Base-by-base conservation (phyloP, 83 land plant genomes). In the Picea engelmannii region DNA sequence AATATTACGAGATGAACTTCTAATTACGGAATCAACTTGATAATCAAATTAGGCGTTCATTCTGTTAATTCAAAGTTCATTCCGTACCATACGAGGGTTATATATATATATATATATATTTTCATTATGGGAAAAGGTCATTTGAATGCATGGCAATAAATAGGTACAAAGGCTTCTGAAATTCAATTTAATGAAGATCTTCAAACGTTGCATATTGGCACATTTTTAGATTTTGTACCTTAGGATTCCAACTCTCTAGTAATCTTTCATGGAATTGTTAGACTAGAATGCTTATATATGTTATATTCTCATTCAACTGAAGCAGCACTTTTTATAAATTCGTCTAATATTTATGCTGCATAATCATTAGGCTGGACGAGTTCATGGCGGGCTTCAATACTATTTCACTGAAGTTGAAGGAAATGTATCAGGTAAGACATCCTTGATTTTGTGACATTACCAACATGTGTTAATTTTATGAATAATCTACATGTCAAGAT, bases 331-430 rank as follows among this genome's bases (percentile, higher is more conserved):
- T 47, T 13, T 55, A 13, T 70, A 70, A 18, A 70, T 18, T 70
- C 21, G 13, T 73, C 58, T 73, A 42, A 73, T 44, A 42, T 47
- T 73, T 73, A 21, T 20, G 12, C 11, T n/a, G 52, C 25, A 23
- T 44, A 8, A 44, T 70, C 52, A 38, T 73, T 73, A 92, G 99
- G 85, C 83, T 97, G 82, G 99, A 97, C 81, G 99, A 97, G 81
- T 97, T 97, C 88, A 97, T 97, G 99, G 96, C 92, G 16, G 99
- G 99, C 31, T 97, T 97, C 87, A 95, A 97, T 80, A 80, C 93
- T 11, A 97, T 97, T 71, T 97, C 99, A 25, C 82, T 97, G 81
- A 97, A 95, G 90, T 75, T 97, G 88, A 97, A 97, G 77, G 99
- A 97, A 89, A 97, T 97, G 99, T 97, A 97, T 84, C 99, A 97